Evolutionary conservation across 2,329 filamentous ascomycete species (phyloP).

Genomic region (Cladosporium sp.): DNA sequence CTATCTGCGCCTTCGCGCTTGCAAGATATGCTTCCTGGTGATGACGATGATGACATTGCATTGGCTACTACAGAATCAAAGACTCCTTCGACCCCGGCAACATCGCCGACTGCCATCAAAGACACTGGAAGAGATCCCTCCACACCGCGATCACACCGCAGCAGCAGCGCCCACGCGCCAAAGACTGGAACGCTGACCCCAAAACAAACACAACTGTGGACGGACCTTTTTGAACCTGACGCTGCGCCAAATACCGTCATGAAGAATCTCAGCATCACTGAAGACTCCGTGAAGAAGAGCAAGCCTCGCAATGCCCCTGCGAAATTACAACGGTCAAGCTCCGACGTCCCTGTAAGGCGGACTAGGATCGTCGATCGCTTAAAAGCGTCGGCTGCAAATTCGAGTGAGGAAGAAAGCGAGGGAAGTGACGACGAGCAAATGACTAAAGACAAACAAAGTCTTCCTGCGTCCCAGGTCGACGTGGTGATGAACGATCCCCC

Average conservation of each 20-base stretch:
- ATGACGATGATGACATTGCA: conserved; percentile 17
- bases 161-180: not conserved
- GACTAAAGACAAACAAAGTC: conserved; percentile 13
- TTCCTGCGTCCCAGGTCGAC: not conserved
- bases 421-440: conserved; percentile 17
- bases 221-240: conserved; percentile 8
- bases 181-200: conserved; percentile 22
- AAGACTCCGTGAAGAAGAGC: not conserved
- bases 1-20: conserved; percentile 28
- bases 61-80: conserved; percentile 12
- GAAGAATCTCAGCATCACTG: conserved; percentile 9
- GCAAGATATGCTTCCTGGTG: conserved; percentile 25
- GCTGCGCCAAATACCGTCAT: conserved; percentile 4
- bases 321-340: conserved; percentile 1
- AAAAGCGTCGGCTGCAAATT: conserved; percentile 27
- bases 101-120: conserved; percentile 16
- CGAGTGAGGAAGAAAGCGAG: conserved; percentile 17
- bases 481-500: not conserved
- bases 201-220: conserved; percentile 31
- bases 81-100: conserved; percentile 18
- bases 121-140: not conserved
- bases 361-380: conserved; percentile 31
- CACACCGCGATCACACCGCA: conserved; percentile 10
- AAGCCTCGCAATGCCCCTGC: not conserved
- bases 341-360: conserved; percentile 7